Evolutionary conservation across 148 eudicot genomes (phyloP).

Genomic region (Camellia granthamiana): DNA sequence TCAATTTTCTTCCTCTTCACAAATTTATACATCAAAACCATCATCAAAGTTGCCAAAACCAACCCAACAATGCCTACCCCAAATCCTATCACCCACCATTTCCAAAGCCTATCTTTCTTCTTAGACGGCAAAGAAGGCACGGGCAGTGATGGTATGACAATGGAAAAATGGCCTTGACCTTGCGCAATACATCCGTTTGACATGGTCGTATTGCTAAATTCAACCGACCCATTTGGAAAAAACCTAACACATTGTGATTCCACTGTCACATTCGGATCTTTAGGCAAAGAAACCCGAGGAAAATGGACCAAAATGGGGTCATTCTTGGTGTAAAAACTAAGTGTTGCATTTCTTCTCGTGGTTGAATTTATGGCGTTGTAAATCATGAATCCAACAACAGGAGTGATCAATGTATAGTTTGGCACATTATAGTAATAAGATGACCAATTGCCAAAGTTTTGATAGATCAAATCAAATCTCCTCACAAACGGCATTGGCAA

Average conservation of each 20-base stretch:
- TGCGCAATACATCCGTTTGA: constrained; percentile 36
- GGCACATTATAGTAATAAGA: constrained; percentile 50
- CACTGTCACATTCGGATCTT: background rate
- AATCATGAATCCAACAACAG: constrained; percentile 49
- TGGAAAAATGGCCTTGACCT: constrained; percentile 53
- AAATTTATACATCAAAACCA: constrained; percentile 25
- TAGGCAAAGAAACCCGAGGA: constrained; percentile 19
- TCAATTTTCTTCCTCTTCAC: constrained; percentile 23
- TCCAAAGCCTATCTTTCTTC: constrained; percentile 32
- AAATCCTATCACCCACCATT: constrained; percentile 62
- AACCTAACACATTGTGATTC: constrained; percentile 50
- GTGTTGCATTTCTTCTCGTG: background rate
- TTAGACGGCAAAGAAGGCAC: background rate
- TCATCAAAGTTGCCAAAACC: constrained; percentile 23
- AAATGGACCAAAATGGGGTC: constrained; percentile 48
- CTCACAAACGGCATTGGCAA: constrained; percentile 42
- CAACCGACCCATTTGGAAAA: constrained; percentile 34
- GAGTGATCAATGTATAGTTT: constrained; percentile 43
- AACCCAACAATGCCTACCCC: constrained; percentile 43
- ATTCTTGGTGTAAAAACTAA: constrained; percentile 26
- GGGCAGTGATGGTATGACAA: constrained; percentile 32
- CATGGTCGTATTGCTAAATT: constrained; percentile 38
- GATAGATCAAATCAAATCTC: constrained; percentile 54
- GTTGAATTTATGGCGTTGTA: constrained; percentile 38
- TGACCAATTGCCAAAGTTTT: constrained; percentile 70